phyloP scores from a whole-genome alignment of 805 yeast genomes.

The Starmerella lactis-condensi region DNA sequence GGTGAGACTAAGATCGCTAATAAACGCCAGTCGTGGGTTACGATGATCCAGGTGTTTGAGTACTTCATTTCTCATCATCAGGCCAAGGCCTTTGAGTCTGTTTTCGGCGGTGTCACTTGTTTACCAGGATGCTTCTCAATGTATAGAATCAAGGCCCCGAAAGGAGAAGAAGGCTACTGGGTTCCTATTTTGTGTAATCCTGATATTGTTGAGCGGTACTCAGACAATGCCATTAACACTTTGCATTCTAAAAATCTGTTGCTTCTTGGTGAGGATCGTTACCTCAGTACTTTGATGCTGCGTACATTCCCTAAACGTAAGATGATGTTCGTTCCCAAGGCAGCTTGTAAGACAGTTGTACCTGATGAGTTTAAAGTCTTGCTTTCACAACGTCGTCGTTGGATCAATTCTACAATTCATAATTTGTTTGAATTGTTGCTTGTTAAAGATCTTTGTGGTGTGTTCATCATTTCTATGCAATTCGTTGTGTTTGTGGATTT shows the following conservation, averaged over 20 bases:
- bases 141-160: conserved; percentile 81
- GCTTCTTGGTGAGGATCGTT: conserved; percentile 80
- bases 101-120: conserved; percentile 87
- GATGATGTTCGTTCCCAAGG: conserved; percentile 72
- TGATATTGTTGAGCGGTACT: conserved; percentile 78
- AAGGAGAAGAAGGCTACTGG: conserved; percentile 65
- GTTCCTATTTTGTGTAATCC: conserved; percentile 87
- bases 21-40: conserved; percentile 69
- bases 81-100: conserved; percentile 86
- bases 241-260: conserved; percentile 73
- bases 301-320: conserved; percentile 77
- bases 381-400: conserved; percentile 83
- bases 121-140: conserved; percentile 88
- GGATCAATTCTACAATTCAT: conserved; percentile 92
- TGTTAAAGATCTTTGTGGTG: conserved; percentile 79
- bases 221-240: conserved; percentile 68
- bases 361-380: conserved; percentile 65
- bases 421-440: conserved; percentile 72
- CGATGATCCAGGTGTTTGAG: conserved; percentile 84
- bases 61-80: conserved; percentile 88
- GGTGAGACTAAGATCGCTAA: conserved; percentile 88
- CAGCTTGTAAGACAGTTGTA: conserved; percentile 81
- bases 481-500: conserved; percentile 70
- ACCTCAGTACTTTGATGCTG: conserved; percentile 66
- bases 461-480: conserved; percentile 89